Evolutionary conservation across 1,139 yeast genomes (phyloP).

Genomic region (Hansenula lynferdii): DNA sequence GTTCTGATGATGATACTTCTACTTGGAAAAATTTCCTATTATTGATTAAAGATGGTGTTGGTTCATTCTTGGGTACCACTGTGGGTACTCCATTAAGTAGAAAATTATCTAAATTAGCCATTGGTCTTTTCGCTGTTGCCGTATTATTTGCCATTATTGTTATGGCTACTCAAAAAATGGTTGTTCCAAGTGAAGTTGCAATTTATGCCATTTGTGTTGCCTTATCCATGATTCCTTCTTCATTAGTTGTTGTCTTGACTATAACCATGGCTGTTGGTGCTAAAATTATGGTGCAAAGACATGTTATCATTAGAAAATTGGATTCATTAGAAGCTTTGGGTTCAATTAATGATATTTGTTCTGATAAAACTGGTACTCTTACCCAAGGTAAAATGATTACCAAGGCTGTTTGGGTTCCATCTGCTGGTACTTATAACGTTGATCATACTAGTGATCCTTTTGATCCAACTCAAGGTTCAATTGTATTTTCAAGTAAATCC

Average conservation of each 20-base stretch:
- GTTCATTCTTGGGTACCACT: slow-evolving; percentile 68
- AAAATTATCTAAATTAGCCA: slow-evolving; percentile 65
- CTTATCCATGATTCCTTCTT: slow-evolving; percentile 78
- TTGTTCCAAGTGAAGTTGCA: slow-evolving; percentile 66
- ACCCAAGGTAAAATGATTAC: slow-evolving; percentile 81
- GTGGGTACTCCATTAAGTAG: slow-evolving; percentile 77
- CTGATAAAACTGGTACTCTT: slow-evolving; percentile 80
- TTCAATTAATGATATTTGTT: slow-evolving; percentile 75
- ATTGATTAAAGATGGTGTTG: slow-evolving; percentile 48
- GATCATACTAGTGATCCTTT: slow-evolving; percentile 62
- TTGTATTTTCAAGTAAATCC: slow-evolving; percentile 37
- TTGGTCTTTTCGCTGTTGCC: slow-evolving; percentile 62
- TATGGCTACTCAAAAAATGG: slow-evolving; percentile 71
- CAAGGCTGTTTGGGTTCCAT: slow-evolving; percentile 73
- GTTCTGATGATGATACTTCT: slow-evolving; percentile 45
- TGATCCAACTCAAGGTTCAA: slow-evolving; percentile 64
- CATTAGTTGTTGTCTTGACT: slow-evolving; percentile 76
- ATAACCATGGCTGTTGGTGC: slow-evolving; percentile 88
- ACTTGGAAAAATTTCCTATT: slow-evolving; percentile 25
- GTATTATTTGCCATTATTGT: slow-evolving; percentile 74
- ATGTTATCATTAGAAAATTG: slow-evolving; percentile 73
- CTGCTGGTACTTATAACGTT: slow-evolving; percentile 60
- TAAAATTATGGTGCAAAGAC: slow-evolving; percentile 64
- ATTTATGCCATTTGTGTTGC: slow-evolving; percentile 83
- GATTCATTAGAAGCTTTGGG: slow-evolving; percentile 81